phyloP scores from a whole-genome alignment of 306 rosid genomes.

The Alnus glutinosa region DNA sequence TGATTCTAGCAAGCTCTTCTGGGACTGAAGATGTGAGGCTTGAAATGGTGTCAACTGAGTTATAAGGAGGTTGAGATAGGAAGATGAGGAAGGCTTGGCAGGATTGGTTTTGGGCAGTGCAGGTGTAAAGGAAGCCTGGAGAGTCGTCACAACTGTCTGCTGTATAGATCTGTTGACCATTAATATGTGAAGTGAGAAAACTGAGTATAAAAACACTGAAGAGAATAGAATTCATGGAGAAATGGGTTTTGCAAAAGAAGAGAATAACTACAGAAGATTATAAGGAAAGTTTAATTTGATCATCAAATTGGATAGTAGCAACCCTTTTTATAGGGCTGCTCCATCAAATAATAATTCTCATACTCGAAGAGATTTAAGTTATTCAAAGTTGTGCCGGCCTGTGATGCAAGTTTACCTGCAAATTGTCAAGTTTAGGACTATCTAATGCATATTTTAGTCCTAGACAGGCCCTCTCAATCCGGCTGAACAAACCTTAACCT shows the following conservation, averaged over 20 bases:
- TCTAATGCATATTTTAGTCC: not conserved
- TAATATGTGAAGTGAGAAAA: conserved; percentile 6
- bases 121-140: conserved; percentile 50
- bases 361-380: not conserved
- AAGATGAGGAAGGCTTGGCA: conserved; percentile 60
- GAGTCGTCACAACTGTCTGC: conserved; percentile 32
- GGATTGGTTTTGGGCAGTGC: conserved; percentile 44
- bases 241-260: not conserved
- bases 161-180: conserved; percentile 48
- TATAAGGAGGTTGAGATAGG: conserved; percentile 51
- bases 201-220: conserved; percentile 12
- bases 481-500: not conserved
- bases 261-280: conserved; percentile 6
- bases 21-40: conserved; percentile 53
- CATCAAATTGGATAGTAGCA: not conserved
- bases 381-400: not conserved
- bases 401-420: not conserved
- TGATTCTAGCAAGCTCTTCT: conserved; percentile 47
- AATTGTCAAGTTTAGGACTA: not conserved
- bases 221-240: conserved; percentile 17
- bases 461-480: not conserved
- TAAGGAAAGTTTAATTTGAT: not conserved
- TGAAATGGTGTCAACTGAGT: conserved; percentile 44
- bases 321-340: not conserved
- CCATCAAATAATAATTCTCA: not conserved